Evolutionary conservation across 257 asterid species (phyloP).

Genomic region (Petrea volubilis): DNA sequence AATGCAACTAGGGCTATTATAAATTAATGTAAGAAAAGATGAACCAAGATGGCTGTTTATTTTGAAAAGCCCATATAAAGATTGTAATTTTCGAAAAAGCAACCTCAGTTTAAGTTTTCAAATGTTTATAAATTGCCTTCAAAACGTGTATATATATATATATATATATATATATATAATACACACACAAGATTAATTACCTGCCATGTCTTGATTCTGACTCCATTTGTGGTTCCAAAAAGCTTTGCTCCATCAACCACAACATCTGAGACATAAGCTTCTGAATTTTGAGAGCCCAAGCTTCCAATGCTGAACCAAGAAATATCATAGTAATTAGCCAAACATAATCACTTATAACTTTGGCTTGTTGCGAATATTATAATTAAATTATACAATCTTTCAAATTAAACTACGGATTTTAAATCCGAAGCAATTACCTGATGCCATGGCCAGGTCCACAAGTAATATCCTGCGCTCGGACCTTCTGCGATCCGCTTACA

Average conservation of each 20-base stretch:
- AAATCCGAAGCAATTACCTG: slow-evolving; percentile 53
- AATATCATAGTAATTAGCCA: not conserved
- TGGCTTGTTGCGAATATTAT: no score
- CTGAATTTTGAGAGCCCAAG: slow-evolving; percentile 65
- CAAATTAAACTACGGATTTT: not conserved
- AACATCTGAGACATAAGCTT: slow-evolving; percentile 66
- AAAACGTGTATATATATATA: no score
- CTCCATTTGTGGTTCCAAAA: slow-evolving; percentile 70
- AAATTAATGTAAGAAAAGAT: no score
- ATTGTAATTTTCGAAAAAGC: no score
- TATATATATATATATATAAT: not conserved
- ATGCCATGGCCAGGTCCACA: slow-evolving; percentile 99
- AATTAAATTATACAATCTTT: not conserved
- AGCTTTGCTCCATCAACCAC: slow-evolving; percentile 64
- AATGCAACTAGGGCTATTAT: no score
- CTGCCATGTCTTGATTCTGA: slow-evolving; percentile 93
- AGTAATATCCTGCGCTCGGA: slow-evolving; percentile 44
- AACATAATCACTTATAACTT: not conserved
- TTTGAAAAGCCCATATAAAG: no score
- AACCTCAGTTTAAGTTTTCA: no score
- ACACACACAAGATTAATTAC: slow-evolving; percentile 32
- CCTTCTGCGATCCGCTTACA: slow-evolving; percentile 54
- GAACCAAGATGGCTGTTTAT: no score
- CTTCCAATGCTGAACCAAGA: slow-evolving; percentile 57
- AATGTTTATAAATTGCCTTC: no score